Evolutionary conservation across 1,284 basidiomycete genomes (phyloP).

Genomic region (Ceraceosorus bombacis): DNA sequence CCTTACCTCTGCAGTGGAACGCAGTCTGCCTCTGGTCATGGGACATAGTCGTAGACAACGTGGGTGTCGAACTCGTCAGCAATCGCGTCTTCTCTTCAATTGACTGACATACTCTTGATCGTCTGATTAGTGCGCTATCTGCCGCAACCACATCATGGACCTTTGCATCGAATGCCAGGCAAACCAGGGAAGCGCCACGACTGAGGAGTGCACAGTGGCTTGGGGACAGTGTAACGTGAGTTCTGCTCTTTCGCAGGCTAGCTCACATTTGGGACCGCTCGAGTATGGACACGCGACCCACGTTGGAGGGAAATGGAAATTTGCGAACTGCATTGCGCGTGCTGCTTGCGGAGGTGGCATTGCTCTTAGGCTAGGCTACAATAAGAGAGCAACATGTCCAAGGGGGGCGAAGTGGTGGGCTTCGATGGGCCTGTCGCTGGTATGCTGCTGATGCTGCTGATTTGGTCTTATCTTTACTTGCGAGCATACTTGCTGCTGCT

Average conservation of each 20-base stretch:
- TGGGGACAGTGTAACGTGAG: slow-evolving; percentile 98
- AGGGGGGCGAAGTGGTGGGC: too few relatives aligned
- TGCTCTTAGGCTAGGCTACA: too few relatives aligned
- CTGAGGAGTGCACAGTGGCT: slow-evolving; percentile 95
- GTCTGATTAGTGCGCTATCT: slow-evolving; percentile 42
- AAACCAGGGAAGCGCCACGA: slow-evolving; percentile 91
- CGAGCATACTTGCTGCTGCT: too few relatives aligned
- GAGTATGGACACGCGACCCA: too few relatives aligned
- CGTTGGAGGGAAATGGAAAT: too few relatives aligned
- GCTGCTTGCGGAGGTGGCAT: too few relatives aligned
- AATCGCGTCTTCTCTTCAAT: slow-evolving; percentile 3
- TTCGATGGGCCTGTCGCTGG: too few relatives aligned
- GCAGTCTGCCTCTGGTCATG: slow-evolving; percentile 46
- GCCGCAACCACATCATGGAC: slow-evolving; percentile 49
- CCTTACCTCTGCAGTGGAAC: slow-evolving; percentile 35
- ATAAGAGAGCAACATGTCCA: too few relatives aligned
- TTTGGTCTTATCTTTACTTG: too few relatives aligned
- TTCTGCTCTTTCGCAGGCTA: slow-evolving; percentile 10
- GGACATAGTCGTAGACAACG: slow-evolving; percentile 48
- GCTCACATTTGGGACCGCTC: neutral
- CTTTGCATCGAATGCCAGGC: slow-evolving; percentile 94
- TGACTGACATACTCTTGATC: neutral
- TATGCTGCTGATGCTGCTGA: too few relatives aligned
- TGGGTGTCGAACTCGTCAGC: slow-evolving; percentile 14
- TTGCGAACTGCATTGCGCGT: too few relatives aligned